Conservation (phyloP, 257 asterid genomes). For the Leptodermis oblonga region DNA sequence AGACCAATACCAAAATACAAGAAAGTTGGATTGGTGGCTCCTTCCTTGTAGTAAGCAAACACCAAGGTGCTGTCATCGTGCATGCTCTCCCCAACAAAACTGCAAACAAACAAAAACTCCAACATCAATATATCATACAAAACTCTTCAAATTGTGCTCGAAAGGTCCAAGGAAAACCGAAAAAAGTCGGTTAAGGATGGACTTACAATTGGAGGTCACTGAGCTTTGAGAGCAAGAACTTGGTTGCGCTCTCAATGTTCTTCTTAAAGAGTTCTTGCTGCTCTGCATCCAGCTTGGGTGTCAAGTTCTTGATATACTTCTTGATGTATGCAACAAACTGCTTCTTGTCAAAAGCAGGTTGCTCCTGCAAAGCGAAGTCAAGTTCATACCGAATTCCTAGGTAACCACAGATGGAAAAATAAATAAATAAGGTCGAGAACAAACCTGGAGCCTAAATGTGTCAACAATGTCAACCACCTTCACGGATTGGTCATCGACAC, state of each 20-base stretch:
- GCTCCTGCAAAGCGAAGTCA: conserved; percentile 46
- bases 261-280: conserved; percentile 55
- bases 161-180: too few species aligned
- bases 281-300: conserved; percentile 60
- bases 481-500: conserved; percentile 56
- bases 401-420: background rate
- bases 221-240: conserved; percentile 58
- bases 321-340: conserved; percentile 54
- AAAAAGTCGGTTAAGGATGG: background rate
- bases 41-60: conserved; percentile 88
- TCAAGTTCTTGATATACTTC: conserved; percentile 65
- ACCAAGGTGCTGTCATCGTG: conserved; percentile 57
- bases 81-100: conserved; percentile 96
- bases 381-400: background rate
- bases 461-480: conserved; percentile 91
- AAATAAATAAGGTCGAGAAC: background rate
- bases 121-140: background rate
- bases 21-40: conserved; percentile 83
- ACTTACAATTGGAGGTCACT: conserved; percentile 87
- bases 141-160: too few species aligned
- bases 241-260: conserved; percentile 73
- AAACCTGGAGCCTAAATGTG: conserved; percentile 90
- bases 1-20: conserved; percentile 65
- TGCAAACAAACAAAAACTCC: conserved; percentile 11
- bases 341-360: conserved; percentile 88